phyloP scores from a whole-genome alignment of 495 filamentous ascomycete species.

The Copromyces sp. region DNA sequence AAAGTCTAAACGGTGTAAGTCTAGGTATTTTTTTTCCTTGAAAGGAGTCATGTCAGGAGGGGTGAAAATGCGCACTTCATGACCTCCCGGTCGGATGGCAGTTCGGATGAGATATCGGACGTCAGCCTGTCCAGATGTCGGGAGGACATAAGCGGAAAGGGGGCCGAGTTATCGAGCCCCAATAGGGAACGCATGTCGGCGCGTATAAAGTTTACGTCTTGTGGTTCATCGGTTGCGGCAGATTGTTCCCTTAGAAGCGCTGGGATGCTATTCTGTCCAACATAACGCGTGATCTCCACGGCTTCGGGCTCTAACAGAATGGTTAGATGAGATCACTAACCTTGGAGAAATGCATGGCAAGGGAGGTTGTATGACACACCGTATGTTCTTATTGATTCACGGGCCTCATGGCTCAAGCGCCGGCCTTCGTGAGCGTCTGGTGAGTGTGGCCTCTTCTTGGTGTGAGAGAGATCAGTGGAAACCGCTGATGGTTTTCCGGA shows the following conservation, averaged over 20 bases:
- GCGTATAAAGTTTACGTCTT: conserved; percentile 39
- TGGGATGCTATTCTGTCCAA: conserved; percentile 54
- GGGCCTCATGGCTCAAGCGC: conserved; percentile 30
- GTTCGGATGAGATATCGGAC: conserved; percentile 56
- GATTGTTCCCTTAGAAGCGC: conserved; percentile 56
- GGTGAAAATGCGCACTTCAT: conserved; percentile 34
- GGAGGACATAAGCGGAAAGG: conserved; percentile 73
- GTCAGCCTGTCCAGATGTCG: conserved; percentile 60
- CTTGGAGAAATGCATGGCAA: not conserved
- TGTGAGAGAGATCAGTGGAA: conserved; percentile 16
- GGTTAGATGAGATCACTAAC: conserved; percentile 2
- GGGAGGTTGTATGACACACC: conserved; percentile 13
- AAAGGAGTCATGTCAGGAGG: not conserved
- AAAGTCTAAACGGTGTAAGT: conserved; percentile 39
- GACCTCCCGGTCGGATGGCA: conserved; percentile 52
- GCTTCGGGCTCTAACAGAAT: conserved; percentile 46
- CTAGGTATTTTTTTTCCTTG: not conserved
- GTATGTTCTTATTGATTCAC: conserved; percentile 28
- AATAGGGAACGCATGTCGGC: conserved; percentile 68
- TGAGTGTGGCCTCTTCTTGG: conserved; percentile 38
- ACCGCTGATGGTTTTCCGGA: conserved; percentile 32
- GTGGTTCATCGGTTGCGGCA: conserved; percentile 27
- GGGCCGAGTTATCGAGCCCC: conserved; percentile 74
- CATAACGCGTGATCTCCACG: conserved; percentile 52
- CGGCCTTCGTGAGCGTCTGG: conserved; percentile 28